Base-by-base conservation (phyloP, 2,329 filamentous ascomycete species). In the Tolypocladium ophioglossoides region DNA sequence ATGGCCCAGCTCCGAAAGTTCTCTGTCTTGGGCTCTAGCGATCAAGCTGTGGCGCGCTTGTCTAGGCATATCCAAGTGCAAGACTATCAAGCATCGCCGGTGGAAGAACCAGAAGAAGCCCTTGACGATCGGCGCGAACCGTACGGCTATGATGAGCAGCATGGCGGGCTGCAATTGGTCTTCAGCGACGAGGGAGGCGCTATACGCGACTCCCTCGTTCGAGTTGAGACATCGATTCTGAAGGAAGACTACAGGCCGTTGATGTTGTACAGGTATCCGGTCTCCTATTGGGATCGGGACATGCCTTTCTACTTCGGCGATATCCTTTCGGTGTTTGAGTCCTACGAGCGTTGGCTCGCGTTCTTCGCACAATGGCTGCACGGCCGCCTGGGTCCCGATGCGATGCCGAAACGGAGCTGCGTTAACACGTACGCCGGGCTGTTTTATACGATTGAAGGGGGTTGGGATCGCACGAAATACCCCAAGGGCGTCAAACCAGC, bases 1-100 rank as follows among this genome's bases (percentile, higher is more conserved):
- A 61, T 80, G 38, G 75, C 82, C 54, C 66, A 68, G 41, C 80
- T 75, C 60, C 75, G 80, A 35, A 76, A 73, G 39, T 84, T 85
- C 58, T 68, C 71, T 20, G 76, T 85, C 3, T 53, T 85, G 5
- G 82, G 81, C 3, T 79, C 79, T 1, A 61, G 61, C 27, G 51
- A 58, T 12, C 52, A 59, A 10, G 56, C 57, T 14, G 20, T 51
- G 18, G 50, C 20, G 16, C 63, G 63, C 35, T 53, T 67, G 57
- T 61, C 58, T 40, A 64, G 58, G 18, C 64, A 58, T 12, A 54
- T 66, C 1, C 56, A 51, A 38, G 52, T 57, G 1, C 63, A 63
- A 9, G 65, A 58, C 6, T 79, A 75, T 53, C 56, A 58, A 5
- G 50, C 57, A 1, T 60, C 63, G n/a, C 70, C 69, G 20, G 54